These are phyloP conservation scores for Naganishia liquefaciens DNA, from an alignment of 1,284 basidiomycete genomes.

Conservation along the genomic window DNA sequence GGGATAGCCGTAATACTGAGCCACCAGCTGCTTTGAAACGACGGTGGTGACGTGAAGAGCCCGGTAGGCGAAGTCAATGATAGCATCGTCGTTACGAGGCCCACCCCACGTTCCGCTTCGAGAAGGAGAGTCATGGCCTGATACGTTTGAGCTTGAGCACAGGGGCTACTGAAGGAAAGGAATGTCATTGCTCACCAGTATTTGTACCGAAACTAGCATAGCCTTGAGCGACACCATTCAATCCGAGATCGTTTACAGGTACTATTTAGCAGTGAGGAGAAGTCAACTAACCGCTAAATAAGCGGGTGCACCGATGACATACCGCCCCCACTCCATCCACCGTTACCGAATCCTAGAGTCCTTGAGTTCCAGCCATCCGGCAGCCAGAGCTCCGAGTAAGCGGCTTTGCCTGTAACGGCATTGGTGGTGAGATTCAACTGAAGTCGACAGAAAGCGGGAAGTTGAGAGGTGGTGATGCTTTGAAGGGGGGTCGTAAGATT, in stretches of 20 bases:
- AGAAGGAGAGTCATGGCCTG: slow-evolving; percentile 19
- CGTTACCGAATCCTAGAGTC: slow-evolving; percentile 24
- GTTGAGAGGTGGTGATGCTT: slow-evolving; percentile 9
- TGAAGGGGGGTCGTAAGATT: slow-evolving; percentile 18
- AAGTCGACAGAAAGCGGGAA: slow-evolving; percentile 17
- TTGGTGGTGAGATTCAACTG: slow-evolving; percentile 22
- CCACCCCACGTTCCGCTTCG: slow-evolving; percentile 14
- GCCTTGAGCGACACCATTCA: slow-evolving; percentile 18
- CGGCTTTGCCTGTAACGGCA: slow-evolving; percentile 10
- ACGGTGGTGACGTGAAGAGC: slow-evolving; percentile 26
- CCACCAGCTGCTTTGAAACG: slow-evolving; percentile 1
- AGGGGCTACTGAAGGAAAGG: not conserved
- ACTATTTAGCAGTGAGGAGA: not conserved
- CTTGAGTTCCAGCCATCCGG: slow-evolving; percentile 26
- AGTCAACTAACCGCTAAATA: not conserved
- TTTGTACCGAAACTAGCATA: slow-evolving; percentile 26
- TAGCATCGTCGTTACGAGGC: slow-evolving; percentile 21
- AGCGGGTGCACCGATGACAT: not conserved
- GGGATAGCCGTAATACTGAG: slow-evolving; percentile 19
- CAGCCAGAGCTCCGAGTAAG: slow-evolving; percentile 27
- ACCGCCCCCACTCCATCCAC: slow-evolving; percentile 27
- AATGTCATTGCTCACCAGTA: not conserved
- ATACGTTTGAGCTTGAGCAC: not conserved
- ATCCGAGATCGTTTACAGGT: slow-evolving; percentile 5
- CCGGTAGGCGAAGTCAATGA: slow-evolving; percentile 29